Base-by-base conservation (phyloP, 176 grass and related monocot genomes). In the Carex pumila region DNA sequence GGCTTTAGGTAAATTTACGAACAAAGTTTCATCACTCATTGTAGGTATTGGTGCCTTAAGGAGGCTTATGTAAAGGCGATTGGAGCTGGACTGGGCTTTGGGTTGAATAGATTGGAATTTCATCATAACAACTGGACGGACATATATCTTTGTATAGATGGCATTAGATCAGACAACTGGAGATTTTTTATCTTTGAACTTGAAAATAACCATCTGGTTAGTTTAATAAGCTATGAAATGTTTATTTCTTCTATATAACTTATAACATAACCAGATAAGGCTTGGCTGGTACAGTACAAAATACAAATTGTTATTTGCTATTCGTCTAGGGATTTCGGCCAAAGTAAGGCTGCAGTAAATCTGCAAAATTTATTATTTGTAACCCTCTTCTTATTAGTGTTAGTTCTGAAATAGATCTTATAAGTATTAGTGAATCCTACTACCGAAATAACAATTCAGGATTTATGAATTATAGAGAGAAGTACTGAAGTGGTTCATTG, bases 11-110 rank as follows among this genome's bases (percentile, higher is more conserved):
- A 55, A 14, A 31, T 31, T 52, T 30, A 2, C 32, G 66, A 49
- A 32, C 15, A 65, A 30, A 47, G 3, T 17, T 66, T 82, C 52
- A 29, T 13, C 6, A 47, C 3, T 12, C 30, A 30, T 0, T 89
- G 45, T 63, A 98, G 95, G 83, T 93, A 93, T 75, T 98, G 92
- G 90, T 91, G 84, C 73, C 92, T 98, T 18, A 98, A 98, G 79
- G 90, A 98, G 84, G 90, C 95, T 77, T 98, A 87, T 83, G 84
- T 94, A 8, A 98, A 98, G 88, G 95, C 89, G n/a, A 65, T 83
- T 36, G 92, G 95, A 54, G 71, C 89, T 85, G 92, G 95, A 18
- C 25, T 98, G 81, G 84, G 82, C 11, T 94, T 92, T 88, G 94
- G 94, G n/a, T 45, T 97, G 54, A 76, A 76, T 19, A 90, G 89